A percentile compares a stretch with the other conserved stretches of the same genome.
These are phyloP conservation scores for Clitopilus hobsonii DNA, from an alignment of 768 basidiomycete genomes.

Conservation along the genomic window DNA sequence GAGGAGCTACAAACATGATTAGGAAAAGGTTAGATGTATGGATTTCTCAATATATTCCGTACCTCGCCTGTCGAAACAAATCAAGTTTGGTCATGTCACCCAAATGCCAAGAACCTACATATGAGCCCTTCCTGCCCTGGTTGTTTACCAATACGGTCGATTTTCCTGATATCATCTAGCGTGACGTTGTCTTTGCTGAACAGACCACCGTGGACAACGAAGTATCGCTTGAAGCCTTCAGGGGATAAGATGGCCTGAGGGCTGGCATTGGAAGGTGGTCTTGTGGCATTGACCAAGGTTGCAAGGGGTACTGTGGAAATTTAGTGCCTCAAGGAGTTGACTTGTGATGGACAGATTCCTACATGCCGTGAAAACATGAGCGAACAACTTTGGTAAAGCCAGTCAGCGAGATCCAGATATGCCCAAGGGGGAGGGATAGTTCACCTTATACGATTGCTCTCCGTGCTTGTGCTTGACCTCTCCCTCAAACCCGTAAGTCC, in stretches of 20 bases:
- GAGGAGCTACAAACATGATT: slow-evolving; percentile 49
- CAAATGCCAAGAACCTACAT: slow-evolving; percentile 52
- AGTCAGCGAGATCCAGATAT: background rate
- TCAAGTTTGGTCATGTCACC: slow-evolving; percentile 6
- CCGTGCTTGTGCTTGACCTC: slow-evolving; percentile 97
- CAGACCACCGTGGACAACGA: slow-evolving; percentile 93
- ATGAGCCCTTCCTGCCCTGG: slow-evolving; percentile 94
- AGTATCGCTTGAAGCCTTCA: slow-evolving; percentile 81
- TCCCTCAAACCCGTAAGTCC: slow-evolving; percentile 90
- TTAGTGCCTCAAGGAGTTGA: slow-evolving; percentile 1
- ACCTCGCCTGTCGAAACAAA: slow-evolving; percentile 53
- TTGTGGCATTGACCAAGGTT: slow-evolving; percentile 76
- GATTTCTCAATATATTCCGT: slow-evolving; percentile 10
- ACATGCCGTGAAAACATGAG: slow-evolving; percentile 90
- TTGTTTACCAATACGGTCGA: slow-evolving; percentile 82
- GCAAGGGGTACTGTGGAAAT: slow-evolving; percentile 72
- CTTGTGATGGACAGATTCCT: slow-evolving; percentile 20
- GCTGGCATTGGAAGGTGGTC: slow-evolving; percentile 40
- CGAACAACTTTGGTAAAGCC: slow-evolving; percentile 62
- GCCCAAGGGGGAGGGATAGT: background rate
- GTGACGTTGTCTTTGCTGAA: slow-evolving; percentile 96
- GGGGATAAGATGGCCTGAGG: slow-evolving; percentile 70
- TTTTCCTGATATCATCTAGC: slow-evolving; percentile 85
- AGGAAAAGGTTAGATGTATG: background rate
- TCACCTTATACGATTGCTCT: slow-evolving; percentile 88